These are phyloP conservation scores for Exophiala bonariae DNA, from an alignment of 2,329 filamentous ascomycete genomes.

Conservation along the genomic window DNA sequence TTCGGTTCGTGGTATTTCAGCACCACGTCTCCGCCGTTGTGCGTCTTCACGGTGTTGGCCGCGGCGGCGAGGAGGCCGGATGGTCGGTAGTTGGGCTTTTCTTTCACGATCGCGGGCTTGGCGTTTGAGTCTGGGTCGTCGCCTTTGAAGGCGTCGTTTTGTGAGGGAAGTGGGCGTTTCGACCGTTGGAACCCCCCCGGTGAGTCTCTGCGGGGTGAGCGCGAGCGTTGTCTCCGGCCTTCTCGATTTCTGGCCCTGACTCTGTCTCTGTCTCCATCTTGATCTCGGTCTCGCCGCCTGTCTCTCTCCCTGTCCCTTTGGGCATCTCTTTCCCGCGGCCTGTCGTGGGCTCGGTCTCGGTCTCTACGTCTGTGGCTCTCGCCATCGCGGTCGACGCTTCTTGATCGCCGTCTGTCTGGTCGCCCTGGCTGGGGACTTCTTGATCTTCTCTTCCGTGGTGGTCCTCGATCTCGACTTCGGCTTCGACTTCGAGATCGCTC, in stretches of 20 bases:
- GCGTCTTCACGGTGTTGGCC: conserved; percentile 74
- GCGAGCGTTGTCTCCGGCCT: conserved; percentile 5
- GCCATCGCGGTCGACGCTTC: neutral
- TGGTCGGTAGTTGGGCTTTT: conserved; percentile 82
- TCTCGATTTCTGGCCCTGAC: neutral
- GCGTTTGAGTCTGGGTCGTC: conserved; percentile 30
- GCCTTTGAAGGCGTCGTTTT: conserved; percentile 45
- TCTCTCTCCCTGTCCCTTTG: neutral
- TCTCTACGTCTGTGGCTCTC: neutral
- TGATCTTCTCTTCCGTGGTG: neutral
- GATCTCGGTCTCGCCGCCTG: neutral
- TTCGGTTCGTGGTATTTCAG: conserved; percentile 96
- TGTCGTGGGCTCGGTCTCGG: no score
- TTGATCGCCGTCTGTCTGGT: neutral
- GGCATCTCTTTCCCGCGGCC: neutral
- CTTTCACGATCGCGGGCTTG: conserved; percentile 54
- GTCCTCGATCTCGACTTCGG: neutral
- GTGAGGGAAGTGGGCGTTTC: conserved; percentile 44
- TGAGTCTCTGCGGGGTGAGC: conserved; percentile 19
- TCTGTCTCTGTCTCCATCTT: neutral
- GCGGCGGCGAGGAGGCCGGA: conserved; percentile 84
- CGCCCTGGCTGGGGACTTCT: neutral
- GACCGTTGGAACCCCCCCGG: conserved; percentile 11
- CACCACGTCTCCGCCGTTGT: conserved; percentile 61
- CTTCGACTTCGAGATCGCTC: neutral